Conservation (phyloP, 2,329 filamentous ascomycete species). For the Pestalotiopsis sp. region DNA sequence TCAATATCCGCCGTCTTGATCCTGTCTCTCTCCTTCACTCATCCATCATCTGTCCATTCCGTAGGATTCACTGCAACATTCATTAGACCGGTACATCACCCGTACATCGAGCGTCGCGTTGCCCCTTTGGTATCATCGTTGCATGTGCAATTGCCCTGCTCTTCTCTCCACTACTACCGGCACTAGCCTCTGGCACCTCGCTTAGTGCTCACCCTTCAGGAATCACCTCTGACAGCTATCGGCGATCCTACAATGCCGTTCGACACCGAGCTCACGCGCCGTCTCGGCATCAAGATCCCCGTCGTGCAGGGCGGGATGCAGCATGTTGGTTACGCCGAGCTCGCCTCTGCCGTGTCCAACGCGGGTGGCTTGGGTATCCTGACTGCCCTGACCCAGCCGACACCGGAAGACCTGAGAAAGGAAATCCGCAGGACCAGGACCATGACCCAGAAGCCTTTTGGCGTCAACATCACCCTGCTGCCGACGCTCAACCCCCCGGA, state of each 20-base stretch:
- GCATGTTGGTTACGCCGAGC: slow-evolving; percentile 80
- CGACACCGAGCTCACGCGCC: slow-evolving; percentile 59
- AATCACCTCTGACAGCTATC: background rate
- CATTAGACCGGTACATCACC: background rate
- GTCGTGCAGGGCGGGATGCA: slow-evolving; percentile 88
- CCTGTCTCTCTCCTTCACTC: background rate
- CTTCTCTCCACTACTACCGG: background rate
- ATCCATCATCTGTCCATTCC: background rate
- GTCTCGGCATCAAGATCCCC: slow-evolving; percentile 65
- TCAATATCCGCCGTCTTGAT: background rate
- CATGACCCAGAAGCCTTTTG: slow-evolving; percentile 82
- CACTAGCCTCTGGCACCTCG: background rate
- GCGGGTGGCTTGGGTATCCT: slow-evolving; percentile 83
- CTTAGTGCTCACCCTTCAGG: background rate
- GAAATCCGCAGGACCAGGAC: slow-evolving; percentile 87
- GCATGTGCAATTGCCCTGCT: background rate
- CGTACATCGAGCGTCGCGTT: background rate
- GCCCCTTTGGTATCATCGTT: background rate
- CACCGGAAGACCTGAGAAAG: slow-evolving; percentile 86
- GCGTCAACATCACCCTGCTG: slow-evolving; percentile 92
- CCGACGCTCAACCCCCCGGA: slow-evolving; percentile 88
- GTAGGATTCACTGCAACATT: background rate
- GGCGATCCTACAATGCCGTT: slow-evolving; percentile 50
- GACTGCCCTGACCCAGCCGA: slow-evolving; percentile 89
- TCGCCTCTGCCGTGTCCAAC: slow-evolving; percentile 76